Percentiles rank a stretch among this genome's conserved stretches.
These are phyloP conservation scores for Aschersonia sp. DNA, from an alignment of 2,329 filamentous ascomycete species.

Conservation along the genomic window DNA sequence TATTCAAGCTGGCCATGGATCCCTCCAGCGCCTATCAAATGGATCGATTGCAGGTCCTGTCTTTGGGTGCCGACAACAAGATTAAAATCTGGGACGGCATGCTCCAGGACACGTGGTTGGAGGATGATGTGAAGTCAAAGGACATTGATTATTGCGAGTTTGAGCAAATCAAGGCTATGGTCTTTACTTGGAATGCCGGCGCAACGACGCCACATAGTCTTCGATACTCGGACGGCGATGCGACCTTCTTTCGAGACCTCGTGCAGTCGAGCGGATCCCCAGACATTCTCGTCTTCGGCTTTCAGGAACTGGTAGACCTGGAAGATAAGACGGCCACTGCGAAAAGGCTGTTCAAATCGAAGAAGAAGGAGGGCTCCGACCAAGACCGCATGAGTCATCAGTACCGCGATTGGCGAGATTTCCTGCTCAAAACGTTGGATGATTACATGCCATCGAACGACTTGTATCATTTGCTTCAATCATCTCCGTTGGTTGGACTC, in stretches of 20 bases:
- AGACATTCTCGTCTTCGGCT: constrained; percentile 88
- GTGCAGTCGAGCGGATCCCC: constrained; percentile 64
- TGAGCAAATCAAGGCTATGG: constrained; percentile 61
- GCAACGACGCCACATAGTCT: constrained; percentile 83
- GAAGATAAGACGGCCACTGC: constrained; percentile 96
- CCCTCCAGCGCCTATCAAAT: constrained; percentile 71
- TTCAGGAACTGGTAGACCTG: constrained; percentile 94
- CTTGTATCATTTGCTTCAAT: constrained; percentile 75
- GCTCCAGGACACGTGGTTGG: constrained; percentile 89
- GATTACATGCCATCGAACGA: constrained; percentile 66
- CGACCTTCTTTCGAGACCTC: constrained; percentile 66
- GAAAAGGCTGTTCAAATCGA: constrained; percentile 85
- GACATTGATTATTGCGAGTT: constrained; percentile 79
- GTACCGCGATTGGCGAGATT: constrained; percentile 92
- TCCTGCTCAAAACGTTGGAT: constrained; percentile 68
- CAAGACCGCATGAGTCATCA: constrained; percentile 93
- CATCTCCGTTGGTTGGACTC: constrained; percentile 73
- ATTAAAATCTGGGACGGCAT: constrained; percentile 84
- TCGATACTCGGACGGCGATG: constrained; percentile 60
- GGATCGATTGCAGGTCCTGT: constrained; percentile 71
- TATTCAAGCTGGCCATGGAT: constrained; percentile 66
- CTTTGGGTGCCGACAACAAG: constrained; percentile 75
- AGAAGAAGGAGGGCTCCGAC: constrained; percentile 69
- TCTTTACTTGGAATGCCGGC: constrained; percentile 95
- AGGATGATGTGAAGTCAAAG: constrained; percentile 70